Evolutionary conservation across 331 rosid genomes (phyloP).

Genomic region (Telfairia occidentalis): DNA sequence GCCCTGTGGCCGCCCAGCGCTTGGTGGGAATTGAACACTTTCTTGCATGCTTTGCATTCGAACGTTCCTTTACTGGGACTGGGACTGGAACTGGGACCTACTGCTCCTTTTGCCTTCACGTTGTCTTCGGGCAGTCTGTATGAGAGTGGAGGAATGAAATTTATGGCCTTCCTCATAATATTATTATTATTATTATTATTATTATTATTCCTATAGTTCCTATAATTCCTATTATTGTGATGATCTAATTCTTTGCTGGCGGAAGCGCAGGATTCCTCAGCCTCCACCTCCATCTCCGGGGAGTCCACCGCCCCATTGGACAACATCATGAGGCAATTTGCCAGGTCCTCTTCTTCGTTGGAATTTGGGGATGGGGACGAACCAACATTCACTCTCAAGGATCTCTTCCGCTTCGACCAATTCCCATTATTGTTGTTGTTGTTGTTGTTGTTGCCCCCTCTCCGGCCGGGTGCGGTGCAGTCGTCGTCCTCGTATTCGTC

Average conservation of each 20-base stretch:
- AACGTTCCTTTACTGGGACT: conserved; percentile 61
- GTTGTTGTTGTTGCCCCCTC: conserved; percentile 15
- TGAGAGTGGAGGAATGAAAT: conserved; percentile 37
- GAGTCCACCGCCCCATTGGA: conserved; percentile 60
- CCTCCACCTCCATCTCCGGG: conserved; percentile 54
- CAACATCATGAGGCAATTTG: conserved; percentile 86
- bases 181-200: background rate
- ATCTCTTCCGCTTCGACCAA: conserved; percentile 79
- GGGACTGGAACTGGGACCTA: too few species aligned
- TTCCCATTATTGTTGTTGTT: too few species aligned
- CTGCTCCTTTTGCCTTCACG: conserved; percentile 33
- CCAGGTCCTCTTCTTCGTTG: conserved; percentile 78
- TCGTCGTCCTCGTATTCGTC: conserved; percentile 8
- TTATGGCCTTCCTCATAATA: conserved; percentile 30
- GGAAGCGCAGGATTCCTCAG: conserved; percentile 77
- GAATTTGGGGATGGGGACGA: conserved; percentile 42
- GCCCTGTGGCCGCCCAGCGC: conserved; percentile 96
- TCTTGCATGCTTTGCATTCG: conserved; percentile 94
- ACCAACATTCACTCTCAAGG: conserved; percentile 54
- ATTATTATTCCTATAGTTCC: too few species aligned
- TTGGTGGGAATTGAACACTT: conserved; percentile 86
- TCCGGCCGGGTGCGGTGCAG: background rate
- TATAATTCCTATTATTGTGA: too few species aligned
- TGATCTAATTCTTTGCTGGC: conserved; percentile 77
- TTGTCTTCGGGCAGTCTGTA: conserved; percentile 27